These are phyloP conservation scores for Boletus pseudo-olivaceus DNA, from an alignment of 768 basidiomycete genomes.

Conservation along the genomic window DNA sequence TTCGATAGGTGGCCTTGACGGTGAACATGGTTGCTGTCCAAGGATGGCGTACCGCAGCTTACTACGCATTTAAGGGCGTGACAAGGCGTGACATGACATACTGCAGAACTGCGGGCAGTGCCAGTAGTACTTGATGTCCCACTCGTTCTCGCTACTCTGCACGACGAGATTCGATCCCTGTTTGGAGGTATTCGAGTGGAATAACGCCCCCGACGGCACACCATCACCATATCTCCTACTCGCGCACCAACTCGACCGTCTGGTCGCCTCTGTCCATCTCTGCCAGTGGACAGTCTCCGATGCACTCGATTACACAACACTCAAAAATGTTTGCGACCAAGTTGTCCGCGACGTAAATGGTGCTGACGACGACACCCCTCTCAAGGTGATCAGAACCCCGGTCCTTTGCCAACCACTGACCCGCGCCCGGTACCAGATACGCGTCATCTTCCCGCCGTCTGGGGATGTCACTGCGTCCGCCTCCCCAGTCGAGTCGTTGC, in stretches of 20 bases:
- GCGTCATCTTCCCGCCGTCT: slow-evolving; percentile 44
- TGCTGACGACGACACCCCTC: slow-evolving; percentile 1
- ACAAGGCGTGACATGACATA: slow-evolving; percentile 17
- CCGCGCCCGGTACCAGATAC: slow-evolving; percentile 39
- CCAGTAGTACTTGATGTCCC: slow-evolving; percentile 6
- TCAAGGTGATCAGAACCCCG: slow-evolving; percentile 21
- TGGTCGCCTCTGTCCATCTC: slow-evolving; percentile 45
- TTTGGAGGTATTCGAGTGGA: slow-evolving; percentile 51
- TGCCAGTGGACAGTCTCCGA: slow-evolving; percentile 47
- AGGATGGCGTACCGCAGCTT: slow-evolving; percentile 19
- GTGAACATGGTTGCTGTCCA: slow-evolving; percentile 54
- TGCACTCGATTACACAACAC: slow-evolving; percentile 34
- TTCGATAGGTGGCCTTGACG: slow-evolving; percentile 73
- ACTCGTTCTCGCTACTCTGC: slow-evolving; percentile 40
- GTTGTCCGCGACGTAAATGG: slow-evolving; percentile 35
- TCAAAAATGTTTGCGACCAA: slow-evolving; percentile 45
- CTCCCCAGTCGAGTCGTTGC: slow-evolving; percentile 31
- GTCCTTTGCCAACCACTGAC: neutral
- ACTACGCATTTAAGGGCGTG: slow-evolving; percentile 21
- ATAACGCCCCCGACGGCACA: slow-evolving; percentile 45
- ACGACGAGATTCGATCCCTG: slow-evolving; percentile 58
- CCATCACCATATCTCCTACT: slow-evolving; percentile 64
- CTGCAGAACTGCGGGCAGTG: neutral
- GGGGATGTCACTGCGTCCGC: slow-evolving; percentile 38
- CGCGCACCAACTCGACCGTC: slow-evolving; percentile 56